A percentile compares a stretch with the other conserved stretches of the same genome.
Conservation (phyloP, 83 land plant genomes). For the Diphasiastrum complanatum region DNA sequence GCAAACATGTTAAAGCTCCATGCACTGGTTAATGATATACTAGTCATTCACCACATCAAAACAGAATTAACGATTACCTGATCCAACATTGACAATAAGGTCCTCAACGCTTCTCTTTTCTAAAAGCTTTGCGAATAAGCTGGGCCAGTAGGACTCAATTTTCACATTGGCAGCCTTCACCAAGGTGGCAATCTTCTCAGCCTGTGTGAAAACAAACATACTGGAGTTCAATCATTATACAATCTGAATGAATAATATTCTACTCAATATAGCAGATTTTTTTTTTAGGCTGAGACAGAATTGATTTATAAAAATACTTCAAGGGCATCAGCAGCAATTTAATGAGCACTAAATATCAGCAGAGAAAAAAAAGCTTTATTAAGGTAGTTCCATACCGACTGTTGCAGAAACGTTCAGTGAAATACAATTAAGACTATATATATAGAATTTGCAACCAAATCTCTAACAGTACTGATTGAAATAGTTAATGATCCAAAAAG, state of each 20-base stretch:
- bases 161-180: conserved; percentile 55
- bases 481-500: no score
- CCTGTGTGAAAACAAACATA: conserved; percentile 28
- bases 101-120: conserved; percentile 69
- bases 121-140: conserved; percentile 60
- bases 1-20: not conserved
- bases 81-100: conserved; percentile 55
- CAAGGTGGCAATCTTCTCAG: conserved; percentile 61
- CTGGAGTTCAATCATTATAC: not conserved
- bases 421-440: no score
- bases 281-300: conserved; percentile 16
- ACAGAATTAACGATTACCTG: conserved; percentile 30
- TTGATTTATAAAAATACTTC: no score
- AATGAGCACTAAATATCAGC: no score
- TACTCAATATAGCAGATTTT: not conserved
- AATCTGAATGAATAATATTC: not conserved
- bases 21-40: not conserved
- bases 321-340: no score
- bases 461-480: no score
- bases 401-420: no score
- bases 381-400: no score
- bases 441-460: no score
- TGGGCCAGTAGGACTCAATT: conserved; percentile 71
- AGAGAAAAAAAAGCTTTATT: no score
- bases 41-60: not conserved